A percentile compares a stretch with the other conserved stretches of the same genome.
Conservation (phyloP, 768 basidiomycete genomes). For the Sarcomyxa edulis region DNA sequence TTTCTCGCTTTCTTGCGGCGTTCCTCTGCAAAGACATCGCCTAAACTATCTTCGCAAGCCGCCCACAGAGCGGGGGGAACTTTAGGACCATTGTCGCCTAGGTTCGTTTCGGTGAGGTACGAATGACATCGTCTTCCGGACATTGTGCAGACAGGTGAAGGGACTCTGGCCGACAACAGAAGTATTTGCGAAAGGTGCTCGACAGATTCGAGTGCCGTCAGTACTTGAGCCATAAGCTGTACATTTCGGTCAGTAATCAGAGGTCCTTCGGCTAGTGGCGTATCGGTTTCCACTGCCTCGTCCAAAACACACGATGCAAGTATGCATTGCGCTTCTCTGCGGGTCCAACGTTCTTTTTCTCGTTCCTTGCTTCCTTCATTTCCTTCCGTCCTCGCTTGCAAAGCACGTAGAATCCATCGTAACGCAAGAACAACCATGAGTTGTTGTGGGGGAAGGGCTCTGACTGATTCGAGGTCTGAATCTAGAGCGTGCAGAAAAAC, state of each 20-base stretch:
- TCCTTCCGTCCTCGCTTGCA: constrained; percentile 49
- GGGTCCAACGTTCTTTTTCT: constrained; percentile 67
- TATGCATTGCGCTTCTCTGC: constrained; percentile 53
- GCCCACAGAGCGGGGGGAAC: constrained; percentile 37
- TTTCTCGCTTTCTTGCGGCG: constrained; percentile 39
- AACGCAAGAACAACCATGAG: constrained; percentile 50
- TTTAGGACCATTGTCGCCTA: constrained; percentile 12
- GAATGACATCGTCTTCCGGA: constrained; percentile 61
- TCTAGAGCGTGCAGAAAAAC: constrained; percentile 51
- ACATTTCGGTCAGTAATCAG: constrained; percentile 54
- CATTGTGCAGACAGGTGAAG: constrained; percentile 40
- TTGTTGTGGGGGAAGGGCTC: constrained; percentile 37
- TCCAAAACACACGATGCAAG: constrained; percentile 44
- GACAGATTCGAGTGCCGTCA: constrained; percentile 54
- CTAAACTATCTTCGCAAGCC: constrained; percentile 41
- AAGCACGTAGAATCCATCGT: constrained; percentile 53
- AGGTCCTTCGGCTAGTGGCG: constrained; percentile 18
- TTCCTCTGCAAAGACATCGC: constrained; percentile 44
- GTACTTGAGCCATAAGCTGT: constrained; percentile 62
- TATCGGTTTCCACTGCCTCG: constrained; percentile 7
- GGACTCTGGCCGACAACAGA: constrained; percentile 44
- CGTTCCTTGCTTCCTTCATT: constrained; percentile 45
- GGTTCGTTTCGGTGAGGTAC: constrained; percentile 30
- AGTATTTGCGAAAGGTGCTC: constrained; percentile 58
- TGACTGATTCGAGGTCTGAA: constrained; percentile 47